Conservation (phyloP, 805 yeast species). For the Sugiyamaella valdiviana region DNA sequence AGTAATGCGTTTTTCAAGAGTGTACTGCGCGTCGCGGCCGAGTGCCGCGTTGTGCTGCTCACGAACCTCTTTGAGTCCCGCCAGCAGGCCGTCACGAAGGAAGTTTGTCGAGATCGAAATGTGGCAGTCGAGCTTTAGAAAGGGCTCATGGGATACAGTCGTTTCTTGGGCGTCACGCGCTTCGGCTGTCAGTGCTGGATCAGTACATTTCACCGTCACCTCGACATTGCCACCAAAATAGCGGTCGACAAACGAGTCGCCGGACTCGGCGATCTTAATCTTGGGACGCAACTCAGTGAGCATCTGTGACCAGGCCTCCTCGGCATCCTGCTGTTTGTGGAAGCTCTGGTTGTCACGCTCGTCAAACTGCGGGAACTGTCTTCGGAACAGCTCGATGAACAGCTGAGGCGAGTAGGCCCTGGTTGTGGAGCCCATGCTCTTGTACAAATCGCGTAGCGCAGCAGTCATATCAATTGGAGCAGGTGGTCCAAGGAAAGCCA, state of each 20-base stretch:
- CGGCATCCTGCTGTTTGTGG: slow-evolving; percentile 96
- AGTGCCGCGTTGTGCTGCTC: slow-evolving; percentile 72
- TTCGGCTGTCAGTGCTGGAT: slow-evolving; percentile 33
- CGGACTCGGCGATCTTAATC: slow-evolving; percentile 27
- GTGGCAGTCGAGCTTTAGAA: slow-evolving; percentile 80
- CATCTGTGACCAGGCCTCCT: slow-evolving; percentile 85
- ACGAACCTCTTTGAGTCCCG: slow-evolving; percentile 66
- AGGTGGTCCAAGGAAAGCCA: slow-evolving; percentile 18
- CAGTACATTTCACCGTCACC: slow-evolving; percentile 56
- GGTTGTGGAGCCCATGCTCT: slow-evolving; percentile 27
- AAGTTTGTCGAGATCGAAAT: slow-evolving; percentile 81
- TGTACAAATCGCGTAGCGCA: slow-evolving; percentile 28
- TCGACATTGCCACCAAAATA: slow-evolving; percentile 62
- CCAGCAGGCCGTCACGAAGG: slow-evolving; percentile 73
- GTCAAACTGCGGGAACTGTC: slow-evolving; percentile 78
- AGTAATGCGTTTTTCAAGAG: slow-evolving; percentile 51
- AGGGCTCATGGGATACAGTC: slow-evolving; percentile 44
- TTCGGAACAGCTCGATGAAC: slow-evolving; percentile 50
- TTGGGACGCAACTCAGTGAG: slow-evolving; percentile 44
- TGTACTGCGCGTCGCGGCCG: slow-evolving; percentile 64
- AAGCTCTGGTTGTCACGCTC: slow-evolving; percentile 62
- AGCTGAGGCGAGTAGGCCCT: slow-evolving; percentile 60
- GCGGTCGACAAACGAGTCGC: slow-evolving; percentile 42
- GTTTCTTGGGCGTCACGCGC: slow-evolving; percentile 32
- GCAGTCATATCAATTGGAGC: slow-evolving; percentile 26